These are phyloP conservation scores for Trichosporon sp. DNA, from an alignment of 1,284 basidiomycete genomes.

Conservation along the genomic window DNA sequence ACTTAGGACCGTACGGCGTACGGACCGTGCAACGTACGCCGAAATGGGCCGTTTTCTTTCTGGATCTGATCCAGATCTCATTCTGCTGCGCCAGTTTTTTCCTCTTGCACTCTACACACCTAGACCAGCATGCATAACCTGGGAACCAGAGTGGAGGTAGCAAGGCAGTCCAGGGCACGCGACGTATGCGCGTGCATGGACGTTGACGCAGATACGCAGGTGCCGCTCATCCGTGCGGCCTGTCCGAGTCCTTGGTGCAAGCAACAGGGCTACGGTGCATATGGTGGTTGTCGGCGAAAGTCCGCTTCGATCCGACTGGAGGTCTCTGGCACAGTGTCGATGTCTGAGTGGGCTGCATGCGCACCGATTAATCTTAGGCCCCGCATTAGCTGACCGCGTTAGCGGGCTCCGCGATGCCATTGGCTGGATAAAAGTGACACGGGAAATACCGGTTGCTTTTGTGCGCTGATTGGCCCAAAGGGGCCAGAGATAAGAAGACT, in stretches of 20 bases:
- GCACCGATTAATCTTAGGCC: conserved; percentile 18
- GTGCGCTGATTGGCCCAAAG: neutral
- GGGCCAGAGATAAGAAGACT: conserved; percentile 13
- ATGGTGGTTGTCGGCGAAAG: conserved; percentile 1
- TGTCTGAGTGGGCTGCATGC: conserved; percentile 3
- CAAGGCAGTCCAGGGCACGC: neutral
- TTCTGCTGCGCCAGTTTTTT: neutral
- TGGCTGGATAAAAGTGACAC: conserved; percentile 16
- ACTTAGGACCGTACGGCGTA: conserved; percentile 1
- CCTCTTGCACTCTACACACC: too few relatives aligned
- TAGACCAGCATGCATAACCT: neutral
- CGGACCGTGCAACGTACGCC: neutral
- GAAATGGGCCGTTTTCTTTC: neutral
- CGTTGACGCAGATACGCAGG: neutral
- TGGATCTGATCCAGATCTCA: neutral
- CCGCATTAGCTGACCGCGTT: neutral
- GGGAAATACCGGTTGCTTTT: conserved; percentile 7
- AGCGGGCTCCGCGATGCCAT: neutral
- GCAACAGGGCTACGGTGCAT: neutral
- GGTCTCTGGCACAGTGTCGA: neutral
- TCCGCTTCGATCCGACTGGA: conserved; percentile 17
- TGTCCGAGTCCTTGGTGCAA: neutral
- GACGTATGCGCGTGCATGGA: conserved; percentile 5
- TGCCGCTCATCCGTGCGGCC: conserved; percentile 15
- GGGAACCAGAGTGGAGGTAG: neutral